Evolutionary conservation across 2,329 filamentous ascomycete genomes (phyloP).

Genomic region (Mollisia scopiformis): DNA sequence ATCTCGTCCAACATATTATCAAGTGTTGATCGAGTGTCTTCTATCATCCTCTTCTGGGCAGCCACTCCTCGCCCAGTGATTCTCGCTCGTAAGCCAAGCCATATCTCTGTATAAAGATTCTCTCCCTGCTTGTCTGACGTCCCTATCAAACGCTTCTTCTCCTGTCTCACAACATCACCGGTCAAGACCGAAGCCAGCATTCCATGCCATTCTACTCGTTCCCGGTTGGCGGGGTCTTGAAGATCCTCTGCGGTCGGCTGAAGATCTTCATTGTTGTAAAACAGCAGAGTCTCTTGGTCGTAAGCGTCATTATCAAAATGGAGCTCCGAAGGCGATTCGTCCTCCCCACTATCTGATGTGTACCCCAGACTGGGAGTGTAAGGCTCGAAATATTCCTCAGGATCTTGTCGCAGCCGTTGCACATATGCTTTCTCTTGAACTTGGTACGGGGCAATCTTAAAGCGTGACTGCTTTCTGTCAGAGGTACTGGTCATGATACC

Average conservation of each 20-base stretch:
- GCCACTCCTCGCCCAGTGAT: slow-evolving; percentile 82
- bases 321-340: slow-evolving; percentile 85
- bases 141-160: slow-evolving; percentile 93
- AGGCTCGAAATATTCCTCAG: slow-evolving; percentile 54
- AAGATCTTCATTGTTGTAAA: slow-evolving; percentile 87
- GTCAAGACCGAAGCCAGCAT: slow-evolving; percentile 96
- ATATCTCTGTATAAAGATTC: slow-evolving; percentile 75
- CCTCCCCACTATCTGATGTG: slow-evolving; percentile 76
- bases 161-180: slow-evolving; percentile 95
- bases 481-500: no score
- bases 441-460: slow-evolving; percentile 72
- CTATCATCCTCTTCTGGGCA: slow-evolving; percentile 84
- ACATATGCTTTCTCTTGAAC: slow-evolving; percentile 95
- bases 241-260: slow-evolving; percentile 90
- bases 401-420: slow-evolving; percentile 83
- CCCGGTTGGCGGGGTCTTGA: slow-evolving; percentile 83
- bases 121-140: slow-evolving; percentile 64
- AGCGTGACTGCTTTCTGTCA: no score
- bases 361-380: slow-evolving; percentile 71
- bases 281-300: slow-evolving; percentile 90
- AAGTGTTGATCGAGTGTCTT: slow-evolving; percentile 76
- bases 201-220: slow-evolving; percentile 94
- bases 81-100: slow-evolving; percentile 85
- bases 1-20: slow-evolving; percentile 83
- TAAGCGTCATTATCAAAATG: slow-evolving; percentile 83